Conservation (phyloP, 352 stramenopile genomes). For the Pythium phragmiticola region DNA sequence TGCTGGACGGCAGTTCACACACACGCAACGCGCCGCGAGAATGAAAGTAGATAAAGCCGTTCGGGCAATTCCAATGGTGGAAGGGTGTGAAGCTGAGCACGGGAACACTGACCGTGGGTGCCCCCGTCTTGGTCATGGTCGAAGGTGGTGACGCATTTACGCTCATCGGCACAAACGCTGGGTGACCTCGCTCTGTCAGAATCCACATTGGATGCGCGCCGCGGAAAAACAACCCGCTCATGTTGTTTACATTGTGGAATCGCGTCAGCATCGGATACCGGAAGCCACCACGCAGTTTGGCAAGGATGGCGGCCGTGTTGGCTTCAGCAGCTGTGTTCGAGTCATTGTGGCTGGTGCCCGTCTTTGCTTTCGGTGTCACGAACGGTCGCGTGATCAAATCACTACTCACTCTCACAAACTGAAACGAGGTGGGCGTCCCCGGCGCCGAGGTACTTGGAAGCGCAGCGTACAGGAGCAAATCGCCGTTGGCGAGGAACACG, state of each 20-base stretch:
- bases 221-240: conserved; percentile 84
- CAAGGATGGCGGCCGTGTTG: conserved; percentile 65
- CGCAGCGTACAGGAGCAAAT: conserved; percentile 78
- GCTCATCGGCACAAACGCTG: conserved; percentile 75
- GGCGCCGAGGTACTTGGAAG: conserved; percentile 44
- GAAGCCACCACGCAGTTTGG: conserved; percentile 75
- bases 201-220: conserved; percentile 86
- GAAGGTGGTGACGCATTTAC: conserved; percentile 38
- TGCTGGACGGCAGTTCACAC: conserved; percentile 76
- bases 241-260: conserved; percentile 84
- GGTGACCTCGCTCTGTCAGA: conserved; percentile 59
- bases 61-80: conserved; percentile 87
- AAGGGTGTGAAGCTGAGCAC: conserved; percentile 88
- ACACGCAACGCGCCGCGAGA: conserved; percentile 74
- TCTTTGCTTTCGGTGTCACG: conserved; percentile 54
- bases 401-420: conserved; percentile 65
- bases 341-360: conserved; percentile 39
- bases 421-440: conserved; percentile 38
- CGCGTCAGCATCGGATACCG: conserved; percentile 84
- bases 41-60: conserved; percentile 89
- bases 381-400: conserved; percentile 81
- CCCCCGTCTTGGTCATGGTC: conserved; percentile 22
- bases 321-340: conserved; percentile 52
- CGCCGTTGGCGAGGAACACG: conserved; percentile 82
- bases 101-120: conserved; percentile 56